phyloP scores from a whole-genome alignment of 306 rosid species.

The Crotalaria pallida region DNA sequence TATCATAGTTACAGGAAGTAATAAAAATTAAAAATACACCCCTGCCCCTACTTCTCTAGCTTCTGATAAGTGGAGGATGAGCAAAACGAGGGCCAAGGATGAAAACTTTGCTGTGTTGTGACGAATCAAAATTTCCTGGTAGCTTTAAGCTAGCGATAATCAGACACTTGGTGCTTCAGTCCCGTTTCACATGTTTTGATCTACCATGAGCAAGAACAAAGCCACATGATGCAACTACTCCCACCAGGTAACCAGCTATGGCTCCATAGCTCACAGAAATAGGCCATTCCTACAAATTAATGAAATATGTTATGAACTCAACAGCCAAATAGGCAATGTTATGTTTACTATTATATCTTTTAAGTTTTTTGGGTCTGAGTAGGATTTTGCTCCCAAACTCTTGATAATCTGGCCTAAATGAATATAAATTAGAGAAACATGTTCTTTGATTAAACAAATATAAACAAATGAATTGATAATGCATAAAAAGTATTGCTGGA shows the following conservation, averaged over 20 bases:
- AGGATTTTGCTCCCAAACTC: background rate
- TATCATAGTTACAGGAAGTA: background rate
- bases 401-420: background rate
- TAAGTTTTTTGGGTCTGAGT: background rate
- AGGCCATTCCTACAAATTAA: constrained; percentile 78
- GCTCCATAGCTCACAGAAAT: constrained; percentile 83
- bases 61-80: background rate
- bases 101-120: background rate
- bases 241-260: constrained; percentile 53
- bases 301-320: constrained; percentile 8
- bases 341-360: background rate
- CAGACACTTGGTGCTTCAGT: constrained; percentile 29
- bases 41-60: background rate
- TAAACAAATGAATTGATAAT: background rate
- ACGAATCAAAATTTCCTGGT: background rate
- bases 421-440: background rate
- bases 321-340: background rate
- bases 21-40: background rate
- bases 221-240: constrained; percentile 46
- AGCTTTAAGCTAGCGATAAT: background rate
- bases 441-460: background rate
- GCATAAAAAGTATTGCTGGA: background rate
- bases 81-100: background rate
- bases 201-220: constrained; percentile 26
- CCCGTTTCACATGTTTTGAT: constrained; percentile 51